phyloP scores from a whole-genome alignment of 768 basidiomycete species.

The Coprinopsis sp. region DNA sequence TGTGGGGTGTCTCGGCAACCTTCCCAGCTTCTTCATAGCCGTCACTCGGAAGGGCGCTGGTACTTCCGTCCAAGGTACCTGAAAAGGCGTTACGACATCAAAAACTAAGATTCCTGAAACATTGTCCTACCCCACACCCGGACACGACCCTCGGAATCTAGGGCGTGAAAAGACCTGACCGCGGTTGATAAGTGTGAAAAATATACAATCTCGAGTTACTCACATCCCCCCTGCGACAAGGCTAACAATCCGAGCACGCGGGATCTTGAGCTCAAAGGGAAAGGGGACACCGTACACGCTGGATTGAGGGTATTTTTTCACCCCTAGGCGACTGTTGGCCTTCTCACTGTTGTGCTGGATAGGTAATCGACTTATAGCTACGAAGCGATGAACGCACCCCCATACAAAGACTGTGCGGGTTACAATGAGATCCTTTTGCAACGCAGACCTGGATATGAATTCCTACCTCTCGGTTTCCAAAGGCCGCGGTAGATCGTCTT shows the following conservation, averaged over 20 bases:
- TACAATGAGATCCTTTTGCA: background rate
- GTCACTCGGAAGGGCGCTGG: conserved; percentile 37
- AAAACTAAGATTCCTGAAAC: background rate
- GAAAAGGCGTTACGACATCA: background rate
- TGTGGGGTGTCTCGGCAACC: conserved; percentile 48
- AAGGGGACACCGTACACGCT: conserved; percentile 45
- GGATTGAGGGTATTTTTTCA: conserved; percentile 31
- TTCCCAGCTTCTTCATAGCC: conserved; percentile 56
- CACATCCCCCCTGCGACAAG: conserved; percentile 83
- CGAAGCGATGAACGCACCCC: conserved; percentile 32
- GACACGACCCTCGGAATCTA: conserved; percentile 69
- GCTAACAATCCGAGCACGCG: conserved; percentile 59
- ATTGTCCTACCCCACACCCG: conserved; percentile 71
- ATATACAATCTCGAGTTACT: conserved; percentile 19
- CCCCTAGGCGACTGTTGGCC: conserved; percentile 61
- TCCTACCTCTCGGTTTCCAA: conserved; percentile 61
- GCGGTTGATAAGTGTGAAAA: conserved; percentile 5
- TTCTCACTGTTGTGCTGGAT: conserved; percentile 41
- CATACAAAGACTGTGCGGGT: conserved; percentile 42
- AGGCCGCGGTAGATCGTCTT: conserved; percentile 75
- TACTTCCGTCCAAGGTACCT: conserved; percentile 60
- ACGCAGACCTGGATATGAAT: background rate
- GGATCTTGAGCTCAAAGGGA: conserved; percentile 59
- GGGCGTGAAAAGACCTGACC: conserved; percentile 78
- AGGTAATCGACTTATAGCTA: background rate